Evolutionary conservation across 1,139 yeast species (phyloP).

Genomic region (Blastobotrys illinoisensis): DNA sequence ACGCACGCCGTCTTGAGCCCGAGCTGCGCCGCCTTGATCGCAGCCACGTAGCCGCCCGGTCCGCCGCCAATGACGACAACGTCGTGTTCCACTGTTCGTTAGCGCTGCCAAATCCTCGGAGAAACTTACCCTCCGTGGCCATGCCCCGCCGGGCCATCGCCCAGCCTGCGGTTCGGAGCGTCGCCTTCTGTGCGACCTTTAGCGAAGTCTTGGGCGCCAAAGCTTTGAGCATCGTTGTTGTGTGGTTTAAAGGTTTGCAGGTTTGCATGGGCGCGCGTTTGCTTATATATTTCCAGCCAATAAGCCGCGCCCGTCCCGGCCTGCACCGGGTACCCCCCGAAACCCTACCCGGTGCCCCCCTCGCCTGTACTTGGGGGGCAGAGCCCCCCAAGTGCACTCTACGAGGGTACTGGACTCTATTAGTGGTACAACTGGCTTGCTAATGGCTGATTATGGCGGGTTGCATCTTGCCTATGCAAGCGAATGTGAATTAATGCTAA

Average conservation of each 20-base stretch:
- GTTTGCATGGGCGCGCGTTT: not conserved
- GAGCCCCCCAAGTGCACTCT: too few relatives aligned
- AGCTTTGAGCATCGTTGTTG: conserved; percentile 18
- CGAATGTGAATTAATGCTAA: too few relatives aligned
- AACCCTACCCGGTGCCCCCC: not conserved
- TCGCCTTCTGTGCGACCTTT: conserved; percentile 12
- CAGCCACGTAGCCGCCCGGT: conserved; percentile 97
- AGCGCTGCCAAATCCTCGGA: not conserved
- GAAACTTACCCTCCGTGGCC: conserved; percentile 24
- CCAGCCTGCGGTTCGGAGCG: conserved; percentile 8
- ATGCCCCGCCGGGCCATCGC: conserved; percentile 17
- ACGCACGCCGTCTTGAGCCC: conserved; percentile 93
- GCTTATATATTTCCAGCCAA: not conserved
- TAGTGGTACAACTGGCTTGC: too few relatives aligned
- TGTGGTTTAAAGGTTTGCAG: not conserved
- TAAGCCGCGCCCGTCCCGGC: not conserved
- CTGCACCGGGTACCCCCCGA: not conserved
- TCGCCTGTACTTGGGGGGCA: too few relatives aligned
- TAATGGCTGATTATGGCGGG: too few relatives aligned
- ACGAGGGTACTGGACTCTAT: too few relatives aligned
- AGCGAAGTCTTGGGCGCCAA: conserved; percentile 12
- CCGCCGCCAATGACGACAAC: conserved; percentile 97
- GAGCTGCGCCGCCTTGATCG: conserved; percentile 96
- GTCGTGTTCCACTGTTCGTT: conserved; percentile 52
- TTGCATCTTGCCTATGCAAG: too few relatives aligned